Evolutionary conservation across 1,139 yeast genomes (phyloP).

Genomic region (Protomyces arabidopsidicola): DNA sequence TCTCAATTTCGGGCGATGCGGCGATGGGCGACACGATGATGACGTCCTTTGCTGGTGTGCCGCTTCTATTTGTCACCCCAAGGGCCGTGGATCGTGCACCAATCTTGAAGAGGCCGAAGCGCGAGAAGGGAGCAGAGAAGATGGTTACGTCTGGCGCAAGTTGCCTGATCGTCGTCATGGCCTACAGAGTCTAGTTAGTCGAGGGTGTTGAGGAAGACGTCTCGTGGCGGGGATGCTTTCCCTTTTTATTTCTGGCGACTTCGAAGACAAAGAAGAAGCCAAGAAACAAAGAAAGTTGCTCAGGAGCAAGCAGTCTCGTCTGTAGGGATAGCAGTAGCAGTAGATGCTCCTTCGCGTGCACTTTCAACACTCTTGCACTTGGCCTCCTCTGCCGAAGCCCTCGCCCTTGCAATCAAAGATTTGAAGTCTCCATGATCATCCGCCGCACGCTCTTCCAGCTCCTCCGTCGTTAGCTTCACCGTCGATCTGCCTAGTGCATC

Average conservation of each 20-base stretch:
- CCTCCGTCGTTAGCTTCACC: slow-evolving; percentile 27
- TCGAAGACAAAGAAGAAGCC: neutral
- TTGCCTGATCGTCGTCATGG: slow-evolving; percentile 20
- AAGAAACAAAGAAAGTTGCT: neutral
- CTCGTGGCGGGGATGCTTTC: neutral
- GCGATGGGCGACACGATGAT: slow-evolving; percentile 63
- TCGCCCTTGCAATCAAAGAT: neutral
- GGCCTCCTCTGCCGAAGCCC: neutral
- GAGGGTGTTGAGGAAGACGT: neutral
- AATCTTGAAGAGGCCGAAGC: slow-evolving; percentile 46
- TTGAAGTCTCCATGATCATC: slow-evolving; percentile 17
- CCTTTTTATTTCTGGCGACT: neutral
- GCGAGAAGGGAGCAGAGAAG: slow-evolving; percentile 36
- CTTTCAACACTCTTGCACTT: neutral
- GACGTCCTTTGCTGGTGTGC: slow-evolving; percentile 21
- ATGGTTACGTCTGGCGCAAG: slow-evolving; percentile 28
- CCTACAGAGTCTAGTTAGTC: neutral
- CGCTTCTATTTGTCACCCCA: slow-evolving; percentile 39
- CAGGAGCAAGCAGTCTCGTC: neutral
- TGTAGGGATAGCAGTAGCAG: neutral
- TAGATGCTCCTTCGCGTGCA: neutral
- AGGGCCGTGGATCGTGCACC: slow-evolving; percentile 60
- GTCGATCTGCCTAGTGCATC: slow-evolving; percentile 32
- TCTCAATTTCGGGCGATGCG: slow-evolving; percentile 4
- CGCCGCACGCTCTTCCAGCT: slow-evolving; percentile 35